Base-by-base conservation (phyloP, 768 basidiomycete genomes). In the Phlegmacium glaucopus region DNA sequence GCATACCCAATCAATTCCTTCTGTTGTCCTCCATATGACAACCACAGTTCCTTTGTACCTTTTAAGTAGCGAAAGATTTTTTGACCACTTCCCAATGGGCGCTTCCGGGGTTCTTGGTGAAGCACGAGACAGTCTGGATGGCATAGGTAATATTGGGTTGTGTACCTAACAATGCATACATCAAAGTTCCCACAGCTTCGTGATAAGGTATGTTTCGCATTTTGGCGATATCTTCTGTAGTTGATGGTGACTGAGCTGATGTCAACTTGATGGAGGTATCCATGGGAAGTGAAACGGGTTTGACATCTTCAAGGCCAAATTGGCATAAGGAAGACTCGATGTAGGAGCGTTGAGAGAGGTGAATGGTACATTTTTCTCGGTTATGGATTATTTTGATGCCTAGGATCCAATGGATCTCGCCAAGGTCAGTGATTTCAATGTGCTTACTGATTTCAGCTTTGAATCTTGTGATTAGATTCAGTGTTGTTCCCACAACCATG, bases 31-130 rank as follows among this genome's bases (percentile, higher is more conserved):
- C n/a, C n/a, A n/a, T n/a, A n/a, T n/a, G n/a, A n/a, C n/a, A n/a
- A n/a, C n/a, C n/a, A n/a, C n/a, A 60, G 28, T 2, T 60, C 52
- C 30, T 51, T 55, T 0, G 59, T 66, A 0, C 55, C 61, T 45
- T 60, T 61, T 17, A 78, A 55, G 52, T 77, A 78, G 2, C 58
- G 60, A 30, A 69, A 59, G n/a, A 75, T 45, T 59, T 62, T 44
- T 70, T 69, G 9, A 69, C 64, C 5, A 67, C 71, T 2, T 59
- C 48, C 67, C 70, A 74, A 47, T 77, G 75, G 0, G 39, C 39
- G 4, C 18, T 12, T 8, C 35, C 27, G 6, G 49, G 47, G 10
- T 49, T 55, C 16, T 26, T 3, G 12, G 56, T 40, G 59, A 67
- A 72, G 3, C 57, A 61, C 1, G 59, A 52, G 6, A 71, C 52